These are phyloP conservation scores for Balansia obtecta DNA, from an alignment of 2,329 filamentous ascomycete species.

Conservation along the genomic window DNA sequence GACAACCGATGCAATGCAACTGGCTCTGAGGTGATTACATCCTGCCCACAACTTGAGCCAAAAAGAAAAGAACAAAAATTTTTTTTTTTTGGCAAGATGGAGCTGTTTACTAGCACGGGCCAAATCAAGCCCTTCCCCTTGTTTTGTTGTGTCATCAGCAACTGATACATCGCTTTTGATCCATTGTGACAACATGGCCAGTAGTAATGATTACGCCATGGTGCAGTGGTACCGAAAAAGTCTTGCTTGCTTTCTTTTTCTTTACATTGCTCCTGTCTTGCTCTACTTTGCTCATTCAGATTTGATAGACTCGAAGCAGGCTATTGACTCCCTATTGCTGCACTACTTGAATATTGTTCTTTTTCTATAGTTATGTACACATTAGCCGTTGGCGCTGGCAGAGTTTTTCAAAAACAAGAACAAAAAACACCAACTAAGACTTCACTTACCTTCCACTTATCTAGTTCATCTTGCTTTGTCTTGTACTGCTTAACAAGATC, in stretches of 20 bases:
- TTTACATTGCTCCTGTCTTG: not conserved
- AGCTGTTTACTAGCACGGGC: not conserved
- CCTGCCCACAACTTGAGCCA: not conserved
- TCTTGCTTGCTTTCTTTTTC: not conserved
- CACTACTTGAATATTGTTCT: constrained; percentile 80
- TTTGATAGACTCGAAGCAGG: not conserved
- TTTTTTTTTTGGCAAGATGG: no score
- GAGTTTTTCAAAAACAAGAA: no score
- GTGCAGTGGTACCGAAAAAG: not conserved
- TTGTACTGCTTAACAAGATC: constrained; percentile 96
- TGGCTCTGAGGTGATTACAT: not conserved
- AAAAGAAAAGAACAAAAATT: no score
- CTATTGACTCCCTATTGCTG: constrained; percentile 44
- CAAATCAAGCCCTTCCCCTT: not conserved
- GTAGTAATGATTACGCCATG: not conserved
- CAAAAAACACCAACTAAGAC: not conserved
- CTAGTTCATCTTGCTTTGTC: constrained; percentile 83
- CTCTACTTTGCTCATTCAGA: not conserved
- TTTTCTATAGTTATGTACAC: constrained; percentile 45
- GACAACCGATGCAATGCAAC: not conserved
- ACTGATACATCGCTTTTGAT: no score
- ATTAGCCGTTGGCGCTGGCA: not conserved
- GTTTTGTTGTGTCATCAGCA: not conserved
- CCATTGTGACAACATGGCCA: no score
- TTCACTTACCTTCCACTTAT: constrained; percentile 84